Evolutionary conservation across 1,139 yeast genomes (phyloP), one percentile per base, ranked within the genome.

Genomic region (Zhuliangozyma blackwelliae): DNA sequence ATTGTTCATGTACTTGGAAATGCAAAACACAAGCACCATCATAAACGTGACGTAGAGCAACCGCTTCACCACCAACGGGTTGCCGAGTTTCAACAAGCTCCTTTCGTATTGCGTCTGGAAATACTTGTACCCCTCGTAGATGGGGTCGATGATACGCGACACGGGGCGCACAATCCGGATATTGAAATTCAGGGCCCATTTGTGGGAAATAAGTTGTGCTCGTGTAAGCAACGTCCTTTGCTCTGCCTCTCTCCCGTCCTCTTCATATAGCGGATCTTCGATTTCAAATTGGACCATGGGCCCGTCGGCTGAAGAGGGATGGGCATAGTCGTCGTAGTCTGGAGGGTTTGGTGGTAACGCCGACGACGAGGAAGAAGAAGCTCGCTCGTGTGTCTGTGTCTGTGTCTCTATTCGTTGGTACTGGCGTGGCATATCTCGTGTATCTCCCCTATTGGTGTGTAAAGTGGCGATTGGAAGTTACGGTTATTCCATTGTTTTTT

Each of bases 31-130:
- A 6, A 83, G 52, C 0, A 66, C 43, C 27, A 88, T 76, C 45
- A 88, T 75, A 36, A 82, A 56, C 3, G 79, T 52, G 13, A 90
- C 84, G 50, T 87, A 88, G 5, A 86, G 56, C 27, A 89, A 66
- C 32, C 97, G 68, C 48, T 84, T 84, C 28, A 89, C 79, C 37
- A 92, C 85, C 39, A 90, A 63, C 1, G 97, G 97, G 54, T 90
- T 89, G 8, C 97, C 96, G 25, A 86, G 49, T 46, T 76, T 75
- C 29, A 81, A 69, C 21, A 90, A 62, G 29, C 70, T 59, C 29
- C 63, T 61, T 48, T 89, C 96, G 39, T 79, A 65, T 32, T 69
- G 68, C 32, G 62, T 50, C 39, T 63, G 63, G 27, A 74, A 42
- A 37, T 58, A 68, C 34, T 61, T 60, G 54, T 79, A 78, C 1